phyloP scores from a whole-genome alignment of 2,329 filamentous ascomycete species.

The Neopestalotiopsis sp. region DNA sequence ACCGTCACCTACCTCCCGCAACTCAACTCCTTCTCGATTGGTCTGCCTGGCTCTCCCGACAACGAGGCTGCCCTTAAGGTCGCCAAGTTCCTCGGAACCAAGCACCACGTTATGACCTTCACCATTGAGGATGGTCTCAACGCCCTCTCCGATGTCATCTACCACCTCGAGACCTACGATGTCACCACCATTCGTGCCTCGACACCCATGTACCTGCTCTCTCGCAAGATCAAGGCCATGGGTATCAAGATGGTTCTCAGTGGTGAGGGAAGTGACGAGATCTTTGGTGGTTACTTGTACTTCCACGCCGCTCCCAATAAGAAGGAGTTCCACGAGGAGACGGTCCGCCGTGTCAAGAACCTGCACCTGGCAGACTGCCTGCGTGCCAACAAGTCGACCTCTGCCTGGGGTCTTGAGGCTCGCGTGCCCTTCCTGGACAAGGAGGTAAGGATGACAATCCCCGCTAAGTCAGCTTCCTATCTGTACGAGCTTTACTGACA shows the following conservation, averaged over 20 bases:
- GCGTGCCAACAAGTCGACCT: conserved; percentile 98
- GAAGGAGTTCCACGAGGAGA: conserved; percentile 94
- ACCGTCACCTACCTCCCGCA: conserved; percentile 92
- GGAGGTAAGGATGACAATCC: conserved; percentile 55
- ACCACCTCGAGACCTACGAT: conserved; percentile 96
- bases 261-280: conserved; percentile 96
- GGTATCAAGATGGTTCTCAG: conserved; percentile 99
- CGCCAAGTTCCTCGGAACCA: conserved; percentile 94
- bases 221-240: conserved; percentile 99
- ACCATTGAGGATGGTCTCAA: conserved; percentile 97
- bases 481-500: conserved; percentile 24
- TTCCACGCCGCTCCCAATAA: conserved; percentile 94
- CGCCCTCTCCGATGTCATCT: conserved; percentile 96
- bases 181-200: conserved; percentile 98
- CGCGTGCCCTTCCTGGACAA: conserved; percentile 98
- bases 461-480: background rate
- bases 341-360: conserved; percentile 93
- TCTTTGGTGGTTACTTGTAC: conserved; percentile 98
- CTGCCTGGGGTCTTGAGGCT: conserved; percentile 96
- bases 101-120: conserved; percentile 98
- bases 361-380: conserved; percentile 95
- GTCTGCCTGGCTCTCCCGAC: conserved; percentile 90
- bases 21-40: conserved; percentile 98
- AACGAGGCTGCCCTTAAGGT: conserved; percentile 91
- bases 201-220: conserved; percentile 97